Base-by-base conservation (phyloP, 2,329 filamentous ascomycete genomes). In the Trichoderma gracile region DNA sequence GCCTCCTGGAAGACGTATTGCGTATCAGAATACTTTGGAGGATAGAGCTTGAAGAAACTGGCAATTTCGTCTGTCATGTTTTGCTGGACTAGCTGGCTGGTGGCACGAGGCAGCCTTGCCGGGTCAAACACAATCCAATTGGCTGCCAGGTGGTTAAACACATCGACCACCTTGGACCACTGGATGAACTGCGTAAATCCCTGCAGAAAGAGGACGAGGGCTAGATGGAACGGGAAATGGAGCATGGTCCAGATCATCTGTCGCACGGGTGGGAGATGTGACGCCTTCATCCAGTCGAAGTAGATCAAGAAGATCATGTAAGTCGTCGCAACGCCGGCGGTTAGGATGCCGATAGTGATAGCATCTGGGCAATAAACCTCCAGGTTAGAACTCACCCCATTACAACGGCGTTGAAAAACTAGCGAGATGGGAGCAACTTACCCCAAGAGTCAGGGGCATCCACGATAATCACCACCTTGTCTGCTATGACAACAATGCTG, bases 251-350 rank as follows among this genome's bases (percentile, higher is more conserved):
- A 87, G 59, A 86, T 74, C 57, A 87, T 84, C 68, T 89, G 87
- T 5, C 84, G 81, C 52, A 85, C 77, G 73, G 79, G 65, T 74
- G 84, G 73, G 78, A 81, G 84, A 38, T 87, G 81, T 65, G 86
- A 82, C 57, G 85, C 85, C 71, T 88, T 87, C 73, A 88, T 85
- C 84, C 85, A 89, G 68, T 89, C 80, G 61, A 89, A 82, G 66
- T 82, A 81, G 42, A 80, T 70, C 60, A 81, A 75, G 69, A 80
- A 82, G 57, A 81, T 73, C 50, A 79, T 75, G 69, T 81, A 82
- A 27, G 81, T 75, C n/a, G 78, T 77, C 5, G 77, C 73, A 0
- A 75, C 70, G 1, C 77, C 75, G 1, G 78, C 73, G 0, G 75
- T 75, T 10, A 81, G 72, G 23, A 79, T 73, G 5, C 78, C 79